These are phyloP conservation scores for Botrytis fabae DNA, from an alignment of 2,329 filamentous ascomycete species.

Conservation along the genomic window DNA sequence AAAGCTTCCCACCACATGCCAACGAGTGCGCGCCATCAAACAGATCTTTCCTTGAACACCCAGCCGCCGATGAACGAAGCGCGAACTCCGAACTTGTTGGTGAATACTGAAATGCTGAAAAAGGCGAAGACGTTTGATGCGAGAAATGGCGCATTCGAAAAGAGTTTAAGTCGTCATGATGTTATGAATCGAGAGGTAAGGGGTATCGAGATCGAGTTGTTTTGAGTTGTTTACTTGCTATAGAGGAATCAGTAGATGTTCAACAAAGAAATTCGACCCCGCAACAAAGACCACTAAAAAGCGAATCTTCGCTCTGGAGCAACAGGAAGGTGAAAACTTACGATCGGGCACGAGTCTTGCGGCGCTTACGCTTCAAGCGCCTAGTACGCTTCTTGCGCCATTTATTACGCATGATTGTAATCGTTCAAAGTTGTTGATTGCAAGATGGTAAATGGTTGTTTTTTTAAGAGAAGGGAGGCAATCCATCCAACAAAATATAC, in stretches of 20 bases:
- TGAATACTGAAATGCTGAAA: slow-evolving; percentile 40
- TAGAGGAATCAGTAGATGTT: slow-evolving; percentile 28
- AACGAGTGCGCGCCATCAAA: slow-evolving; percentile 41
- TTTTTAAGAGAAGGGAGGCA: too few relatives aligned
- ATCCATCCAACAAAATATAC: too few relatives aligned
- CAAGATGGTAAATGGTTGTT: too few relatives aligned
- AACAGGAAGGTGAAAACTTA: slow-evolving; percentile 55
- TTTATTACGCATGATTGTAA: too few relatives aligned
- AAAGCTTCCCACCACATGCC: slow-evolving; percentile 41
- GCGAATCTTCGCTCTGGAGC: background rate
- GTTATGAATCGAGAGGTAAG: slow-evolving; percentile 36
- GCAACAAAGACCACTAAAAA: slow-evolving; percentile 1
- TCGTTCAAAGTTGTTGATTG: too few relatives aligned
- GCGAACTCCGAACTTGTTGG: slow-evolving; percentile 37
- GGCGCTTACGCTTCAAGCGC: slow-evolving; percentile 99
- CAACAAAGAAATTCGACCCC: background rate
- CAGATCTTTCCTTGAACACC: slow-evolving; percentile 41
- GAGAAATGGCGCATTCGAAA: slow-evolving; percentile 40
- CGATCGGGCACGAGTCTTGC: slow-evolving; percentile 99
- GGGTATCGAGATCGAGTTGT: slow-evolving; percentile 46
- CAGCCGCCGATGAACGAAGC: slow-evolving; percentile 37
- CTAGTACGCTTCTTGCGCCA: slow-evolving; percentile 99
- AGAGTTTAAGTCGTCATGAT: slow-evolving; percentile 43
- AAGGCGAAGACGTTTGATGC: slow-evolving; percentile 41
- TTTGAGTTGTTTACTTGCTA: slow-evolving; percentile 48